phyloP scores from a whole-genome alignment of 106 monocot genomes.

The Phalaenopsis equestris region DNA sequence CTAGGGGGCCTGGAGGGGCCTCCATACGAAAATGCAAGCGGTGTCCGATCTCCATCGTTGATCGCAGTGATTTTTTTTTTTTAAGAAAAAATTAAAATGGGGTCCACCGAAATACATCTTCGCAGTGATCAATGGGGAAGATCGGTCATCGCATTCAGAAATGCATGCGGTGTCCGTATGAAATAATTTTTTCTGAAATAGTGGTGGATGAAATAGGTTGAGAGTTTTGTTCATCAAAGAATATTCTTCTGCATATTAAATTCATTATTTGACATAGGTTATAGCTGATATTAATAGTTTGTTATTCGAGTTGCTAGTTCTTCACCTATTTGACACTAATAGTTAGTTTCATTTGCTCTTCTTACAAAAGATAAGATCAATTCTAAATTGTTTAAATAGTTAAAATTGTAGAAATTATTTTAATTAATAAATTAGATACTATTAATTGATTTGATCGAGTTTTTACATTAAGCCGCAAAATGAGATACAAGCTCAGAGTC shows the following conservation, averaged over 20 bases:
- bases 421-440: conserved; percentile 7
- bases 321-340: not conserved
- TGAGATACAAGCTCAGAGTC: conserved; percentile 18
- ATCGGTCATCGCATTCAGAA: too few relatives aligned
- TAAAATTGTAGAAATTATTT: conserved; percentile 1
- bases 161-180: too few relatives aligned
- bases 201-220: conserved; percentile 12
- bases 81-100: too few relatives aligned
- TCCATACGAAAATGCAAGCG: too few relatives aligned
- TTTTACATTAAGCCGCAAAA: conserved; percentile 5
- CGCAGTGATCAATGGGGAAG: too few relatives aligned
- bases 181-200: too few relatives aligned
- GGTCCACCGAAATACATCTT: too few relatives aligned
- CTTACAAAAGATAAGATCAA: conserved; percentile 20
- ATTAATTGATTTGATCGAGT: conserved; percentile 9
- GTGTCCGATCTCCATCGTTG: too few relatives aligned
- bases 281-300: conserved; percentile 19
- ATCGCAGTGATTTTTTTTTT: too few relatives aligned
- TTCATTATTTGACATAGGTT: conserved; percentile 11
- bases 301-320: too few relatives aligned
- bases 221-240: conserved; percentile 13
- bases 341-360: conserved; percentile 13
- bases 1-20: too few relatives aligned
- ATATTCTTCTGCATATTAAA: conserved; percentile 18
- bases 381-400: not conserved